Evolutionary conservation across 805 yeast species (phyloP), one percentile per base, ranked within the genome.

Genomic region (Kodamaea restingae): DNA sequence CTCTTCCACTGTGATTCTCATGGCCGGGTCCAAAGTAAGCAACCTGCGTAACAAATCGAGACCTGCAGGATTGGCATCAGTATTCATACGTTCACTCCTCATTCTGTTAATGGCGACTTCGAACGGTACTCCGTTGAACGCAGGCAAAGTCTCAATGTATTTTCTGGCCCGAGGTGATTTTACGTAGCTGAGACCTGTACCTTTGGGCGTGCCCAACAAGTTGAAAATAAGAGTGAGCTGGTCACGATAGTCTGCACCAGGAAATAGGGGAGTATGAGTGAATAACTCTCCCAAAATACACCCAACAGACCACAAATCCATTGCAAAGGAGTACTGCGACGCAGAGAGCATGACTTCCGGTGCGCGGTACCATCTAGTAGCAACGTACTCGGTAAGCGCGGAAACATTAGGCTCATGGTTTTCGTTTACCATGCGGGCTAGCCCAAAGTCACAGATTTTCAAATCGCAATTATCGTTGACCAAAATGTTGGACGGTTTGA

Each of bases 321-420:
- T 81, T 0, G 88, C 86, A 7, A 82, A 78, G 2, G 90, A 75
- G 48, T 84, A 84, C 50, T 80, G 81, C 29, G 84, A 80, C 43
- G 76, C 71, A 1, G 86, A 77, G 18, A 84, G 61, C 91, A 84
- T 84, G 41, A 84, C 81, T 56, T 84, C 93, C 0, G 91, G 91
- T 0, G 91, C 91, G 38, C 93, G 64, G 55, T 84, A 84, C 91
- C 91, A 84, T 50, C 93, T 66, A 7, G 93, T 84, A 2, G 91
- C 91, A 3, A 84, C 93, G 48, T 84, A 84, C 54, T 84, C 91
- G 0, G 91, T 84, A 65, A 84, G 66, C 46, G 74, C 73, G 0
- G 82, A 56, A 18, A 65, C 56, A 3, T 21, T 18, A 9, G 14
- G 12, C 18, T 38, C 37, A 10, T 15, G 5, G 8, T 22, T 20